Base-by-base conservation (phyloP, 148 eudicot species). In the Dysphania ambrosioides region DNA sequence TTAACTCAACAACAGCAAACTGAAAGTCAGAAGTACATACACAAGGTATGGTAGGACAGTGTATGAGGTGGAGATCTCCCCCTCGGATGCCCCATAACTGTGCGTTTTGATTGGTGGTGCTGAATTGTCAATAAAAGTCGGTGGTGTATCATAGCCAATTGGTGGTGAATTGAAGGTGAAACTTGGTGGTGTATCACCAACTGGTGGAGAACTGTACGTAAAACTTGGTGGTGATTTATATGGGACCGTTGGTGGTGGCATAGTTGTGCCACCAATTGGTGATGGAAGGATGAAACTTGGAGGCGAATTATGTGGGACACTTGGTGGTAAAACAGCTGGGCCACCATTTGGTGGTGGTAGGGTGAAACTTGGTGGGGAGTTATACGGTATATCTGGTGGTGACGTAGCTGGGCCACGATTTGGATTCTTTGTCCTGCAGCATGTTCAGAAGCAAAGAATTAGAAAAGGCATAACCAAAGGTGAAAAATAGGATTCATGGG, bases 381-480 rank as follows among this genome's bases (percentile, higher is more conserved):
- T 9, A n/a, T 75, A 66, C 5, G 41, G 44, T 47, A 58, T 10
- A 44, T 8, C 35, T 32, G 78, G 78, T 7, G 66, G 72, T 58
- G 78, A 67, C 21, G 16, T 29, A 2, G 59, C 30, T 51, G 74
- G 51, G 64, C 61, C 65, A 29, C 58, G 75, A 56, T 68, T 57
- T 61, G 83, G 72, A 49, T 70, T 77, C 41, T 78, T 79, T 59
- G 83, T 67, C 76, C 93, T 89, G 85, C 71, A 75, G 71, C 32
- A 58, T 76, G 74, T 32, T 71, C 53, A 57, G 40, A 58, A 66
- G 67, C 32, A 68, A 31, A 24, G 49, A 75, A 15, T 63, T n/a
- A n/a, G n/a, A n/a, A n/a, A 61, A 29, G 34, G 36, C 53, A 18
- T 65, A 38, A 15, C 24, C 0, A 51, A 34, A 47, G 8, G 21